A percentile compares a stretch with the other conserved stretches of the same genome.
These are phyloP conservation scores for Pythium folliculosum DNA, from an alignment of 352 stramenopile species.

Conservation along the genomic window DNA sequence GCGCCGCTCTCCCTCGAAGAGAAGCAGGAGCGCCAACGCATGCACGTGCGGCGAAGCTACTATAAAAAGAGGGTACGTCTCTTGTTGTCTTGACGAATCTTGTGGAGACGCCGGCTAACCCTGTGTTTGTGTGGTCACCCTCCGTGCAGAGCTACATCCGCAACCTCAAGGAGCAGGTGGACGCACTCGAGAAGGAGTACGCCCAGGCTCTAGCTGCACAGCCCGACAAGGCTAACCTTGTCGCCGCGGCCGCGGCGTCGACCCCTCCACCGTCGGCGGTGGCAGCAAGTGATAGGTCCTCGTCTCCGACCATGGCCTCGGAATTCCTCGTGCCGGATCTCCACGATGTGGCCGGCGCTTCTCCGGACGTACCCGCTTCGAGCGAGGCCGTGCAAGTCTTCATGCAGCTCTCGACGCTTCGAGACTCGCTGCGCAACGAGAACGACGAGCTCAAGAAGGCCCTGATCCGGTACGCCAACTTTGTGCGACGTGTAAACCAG, in stretches of 20 bases:
- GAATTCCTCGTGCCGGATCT: conserved; percentile 19
- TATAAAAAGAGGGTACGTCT: conserved; percentile 40
- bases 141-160: conserved; percentile 27
- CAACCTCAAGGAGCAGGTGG: conserved; percentile 26
- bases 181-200: conserved; percentile 27
- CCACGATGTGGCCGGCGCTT: conserved; percentile 13
- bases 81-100: not conserved
- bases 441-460: conserved; percentile 51
- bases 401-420: conserved; percentile 47
- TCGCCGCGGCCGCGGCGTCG: not conserved
- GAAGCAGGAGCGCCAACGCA: conserved; percentile 58
- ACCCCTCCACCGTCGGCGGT: not conserved
- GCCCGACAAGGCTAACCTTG: conserved; percentile 9
- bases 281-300: not conserved
- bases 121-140: not conserved
- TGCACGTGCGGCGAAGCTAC: conserved; percentile 55
- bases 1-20: conserved; percentile 36
- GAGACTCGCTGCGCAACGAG: conserved; percentile 51
- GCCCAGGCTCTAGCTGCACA: conserved; percentile 18
- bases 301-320: conserved; percentile 15
- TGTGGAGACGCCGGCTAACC: not conserved
- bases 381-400: conserved; percentile 39
- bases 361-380: conserved; percentile 14
- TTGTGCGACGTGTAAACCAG: conserved; percentile 42
- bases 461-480: conserved; percentile 41